Evolutionary conservation across 2,329 filamentous ascomycete species (phyloP).

Genomic region (Alternaria atra): DNA sequence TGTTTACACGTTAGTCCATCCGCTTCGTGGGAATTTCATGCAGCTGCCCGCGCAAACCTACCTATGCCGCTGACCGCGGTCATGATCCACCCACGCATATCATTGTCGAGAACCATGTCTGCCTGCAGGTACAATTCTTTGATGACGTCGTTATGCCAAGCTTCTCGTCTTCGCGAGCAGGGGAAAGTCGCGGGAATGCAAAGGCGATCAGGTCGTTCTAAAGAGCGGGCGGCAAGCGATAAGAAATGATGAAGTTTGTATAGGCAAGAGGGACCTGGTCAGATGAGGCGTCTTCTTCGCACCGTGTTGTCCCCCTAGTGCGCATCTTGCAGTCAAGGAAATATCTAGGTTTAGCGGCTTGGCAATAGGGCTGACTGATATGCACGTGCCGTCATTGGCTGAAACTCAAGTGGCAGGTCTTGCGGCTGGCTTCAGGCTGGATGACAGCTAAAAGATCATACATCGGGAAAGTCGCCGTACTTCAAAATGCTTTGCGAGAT

Average conservation of each 20-base stretch:
- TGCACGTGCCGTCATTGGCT: slow-evolving; percentile 13
- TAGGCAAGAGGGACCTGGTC: slow-evolving; percentile 15
- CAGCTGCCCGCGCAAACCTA: slow-evolving; percentile 46
- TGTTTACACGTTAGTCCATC: slow-evolving; percentile 30
- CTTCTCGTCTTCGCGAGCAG: not conserved
- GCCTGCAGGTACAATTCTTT: slow-evolving; percentile 21
- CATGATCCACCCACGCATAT: slow-evolving; percentile 95
- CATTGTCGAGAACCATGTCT: slow-evolving; percentile 56
- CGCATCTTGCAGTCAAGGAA: slow-evolving; percentile 3
- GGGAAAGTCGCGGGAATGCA: slow-evolving; percentile 6
- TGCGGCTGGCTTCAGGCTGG: not conserved
- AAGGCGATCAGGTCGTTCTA: not conserved
- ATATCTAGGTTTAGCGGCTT: slow-evolving; percentile 16
- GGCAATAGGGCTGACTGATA: slow-evolving; percentile 12
- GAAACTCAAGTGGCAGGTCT: not conserved
- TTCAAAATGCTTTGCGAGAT: not conserved
- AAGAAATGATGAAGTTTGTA: slow-evolving; percentile 9
- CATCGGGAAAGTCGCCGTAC: not conserved
- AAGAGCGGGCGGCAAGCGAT: not conserved
- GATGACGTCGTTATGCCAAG: slow-evolving; percentile 32
- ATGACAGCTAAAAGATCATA: not conserved
- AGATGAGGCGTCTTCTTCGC: slow-evolving; percentile 18
- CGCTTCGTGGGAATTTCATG: not conserved
- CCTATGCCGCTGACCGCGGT: slow-evolving; percentile 80
- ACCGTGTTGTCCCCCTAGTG: slow-evolving; percentile 27